phyloP scores from a whole-genome alignment of 2,329 filamentous ascomycete species.

The Alternaria ventricosa region DNA sequence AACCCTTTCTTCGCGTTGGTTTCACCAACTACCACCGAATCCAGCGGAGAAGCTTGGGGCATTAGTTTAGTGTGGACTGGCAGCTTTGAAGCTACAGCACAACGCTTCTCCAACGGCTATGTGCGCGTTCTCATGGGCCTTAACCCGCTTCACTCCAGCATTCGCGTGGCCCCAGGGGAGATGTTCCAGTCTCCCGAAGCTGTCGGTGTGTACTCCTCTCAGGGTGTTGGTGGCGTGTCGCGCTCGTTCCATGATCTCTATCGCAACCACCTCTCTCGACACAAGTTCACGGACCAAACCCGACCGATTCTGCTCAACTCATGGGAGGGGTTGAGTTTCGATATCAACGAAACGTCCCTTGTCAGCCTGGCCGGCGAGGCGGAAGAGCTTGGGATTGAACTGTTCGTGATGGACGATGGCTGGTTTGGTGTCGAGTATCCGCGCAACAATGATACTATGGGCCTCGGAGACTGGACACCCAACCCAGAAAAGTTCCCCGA shows the following conservation, averaged over 20 bases:
- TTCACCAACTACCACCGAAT: conserved; percentile 65
- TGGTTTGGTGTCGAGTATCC: conserved; percentile 72
- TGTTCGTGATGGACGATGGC: conserved; percentile 71
- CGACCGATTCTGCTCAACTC: conserved; percentile 68
- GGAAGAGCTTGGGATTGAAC: conserved; percentile 64
- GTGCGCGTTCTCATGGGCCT: conserved; percentile 67
- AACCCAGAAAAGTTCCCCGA: conserved; percentile 66
- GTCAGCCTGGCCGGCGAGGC: conserved; percentile 63
- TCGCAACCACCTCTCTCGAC: conserved; percentile 65
- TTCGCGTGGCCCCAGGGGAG: conserved; percentile 62
- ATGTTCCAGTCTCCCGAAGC: conserved; percentile 67
- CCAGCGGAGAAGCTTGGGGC: conserved; percentile 67
- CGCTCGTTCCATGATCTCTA: conserved; percentile 67
- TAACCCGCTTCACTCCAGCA: conserved; percentile 67
- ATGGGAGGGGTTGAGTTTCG: conserved; percentile 68
- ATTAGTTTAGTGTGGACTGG: conserved; percentile 71
- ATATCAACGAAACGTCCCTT: conserved; percentile 64
- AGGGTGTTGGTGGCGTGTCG: conserved; percentile 68
- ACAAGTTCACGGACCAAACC: conserved; percentile 60
- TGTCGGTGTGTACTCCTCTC: conserved; percentile 65
- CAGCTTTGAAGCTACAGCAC: conserved; percentile 67
- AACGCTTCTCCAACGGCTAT: conserved; percentile 67
- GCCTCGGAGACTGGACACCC: conserved; percentile 68
- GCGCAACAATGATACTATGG: conserved; percentile 62
- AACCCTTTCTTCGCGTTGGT: conserved; percentile 69